A percentile compares a stretch with the other conserved stretches of the same genome.
Conservation (phyloP, 306 rosid species). For the Malus fusca region DNA sequence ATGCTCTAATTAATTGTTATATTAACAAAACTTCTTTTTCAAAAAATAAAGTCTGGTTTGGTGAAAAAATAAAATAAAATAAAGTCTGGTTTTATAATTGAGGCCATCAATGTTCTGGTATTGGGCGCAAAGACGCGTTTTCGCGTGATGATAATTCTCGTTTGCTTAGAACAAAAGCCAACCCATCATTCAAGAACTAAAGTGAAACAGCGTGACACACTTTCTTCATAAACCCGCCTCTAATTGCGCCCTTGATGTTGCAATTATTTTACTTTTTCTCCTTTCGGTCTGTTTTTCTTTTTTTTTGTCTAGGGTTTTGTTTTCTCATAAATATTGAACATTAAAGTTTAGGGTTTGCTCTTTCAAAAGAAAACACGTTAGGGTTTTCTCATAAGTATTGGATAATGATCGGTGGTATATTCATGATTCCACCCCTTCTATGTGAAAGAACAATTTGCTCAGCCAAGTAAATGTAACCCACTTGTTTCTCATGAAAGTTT, state of each 20-base stretch:
- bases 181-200: neutral
- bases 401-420: neutral
- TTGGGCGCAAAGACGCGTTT: constrained; percentile 34
- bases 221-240: neutral
- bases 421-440: neutral
- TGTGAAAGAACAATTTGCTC: neutral
- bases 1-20: neutral
- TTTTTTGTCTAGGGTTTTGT: neutral
- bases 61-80: too few species aligned
- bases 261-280: neutral
- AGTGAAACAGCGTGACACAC: neutral
- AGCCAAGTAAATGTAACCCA: neutral
- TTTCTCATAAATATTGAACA: neutral
- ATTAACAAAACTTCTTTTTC: neutral
- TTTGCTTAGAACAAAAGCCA: constrained; percentile 16
- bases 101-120: neutral
- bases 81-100: neutral
- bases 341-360: too few species aligned
- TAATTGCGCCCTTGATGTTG: constrained; percentile 21
- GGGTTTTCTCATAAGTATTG: neutral
- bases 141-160: constrained; percentile 17
- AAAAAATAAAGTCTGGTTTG: neutral
- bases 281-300: neutral
- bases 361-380: neutral
- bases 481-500: neutral